Percentiles rank a stretch among this genome's conserved stretches.
These are phyloP conservation scores for Tetrapisispora phaffii DNA, from an alignment of 805 yeast genomes.

Conservation along the genomic window DNA sequence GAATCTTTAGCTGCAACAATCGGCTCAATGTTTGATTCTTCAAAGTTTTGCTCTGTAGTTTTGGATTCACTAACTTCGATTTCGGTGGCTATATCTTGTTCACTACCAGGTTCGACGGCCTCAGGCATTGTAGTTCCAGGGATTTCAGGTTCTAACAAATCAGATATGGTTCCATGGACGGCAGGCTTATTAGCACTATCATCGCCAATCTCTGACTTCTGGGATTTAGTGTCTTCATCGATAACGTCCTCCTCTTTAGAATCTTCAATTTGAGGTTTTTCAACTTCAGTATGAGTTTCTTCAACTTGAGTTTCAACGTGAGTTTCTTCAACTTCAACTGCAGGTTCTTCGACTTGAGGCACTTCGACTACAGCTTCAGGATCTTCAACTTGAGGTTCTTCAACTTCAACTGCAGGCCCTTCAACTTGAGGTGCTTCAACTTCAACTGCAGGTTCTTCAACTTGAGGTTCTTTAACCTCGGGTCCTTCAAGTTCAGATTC, in stretches of 20 bases:
- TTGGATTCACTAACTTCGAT: neutral
- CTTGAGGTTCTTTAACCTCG: neutral
- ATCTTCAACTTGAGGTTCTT: neutral
- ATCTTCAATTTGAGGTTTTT: too few species aligned
- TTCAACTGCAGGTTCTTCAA: neutral
- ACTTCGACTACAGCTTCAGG: neutral
- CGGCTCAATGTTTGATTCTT: neutral
- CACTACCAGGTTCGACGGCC: neutral
- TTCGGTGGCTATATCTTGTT: neutral
- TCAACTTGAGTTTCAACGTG: neutral
- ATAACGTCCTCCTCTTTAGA: neutral
- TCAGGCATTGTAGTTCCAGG: neutral
- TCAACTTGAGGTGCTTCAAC: neutral
- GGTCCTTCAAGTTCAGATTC: neutral
- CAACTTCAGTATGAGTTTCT: constrained; percentile 2
- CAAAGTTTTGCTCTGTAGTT: neutral
- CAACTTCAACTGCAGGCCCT: neutral
- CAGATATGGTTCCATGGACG: too few species aligned
- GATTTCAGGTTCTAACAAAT: too few species aligned
- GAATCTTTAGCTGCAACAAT: neutral
- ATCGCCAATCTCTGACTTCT: too few species aligned
- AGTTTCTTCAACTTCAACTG: constrained; percentile 3
- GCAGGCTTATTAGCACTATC: too few species aligned
- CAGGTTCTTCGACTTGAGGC: neutral
- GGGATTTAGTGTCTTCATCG: neutral